Evolutionary conservation across 148 eudicot genomes (phyloP).

Genomic region (Cornus kousa): DNA sequence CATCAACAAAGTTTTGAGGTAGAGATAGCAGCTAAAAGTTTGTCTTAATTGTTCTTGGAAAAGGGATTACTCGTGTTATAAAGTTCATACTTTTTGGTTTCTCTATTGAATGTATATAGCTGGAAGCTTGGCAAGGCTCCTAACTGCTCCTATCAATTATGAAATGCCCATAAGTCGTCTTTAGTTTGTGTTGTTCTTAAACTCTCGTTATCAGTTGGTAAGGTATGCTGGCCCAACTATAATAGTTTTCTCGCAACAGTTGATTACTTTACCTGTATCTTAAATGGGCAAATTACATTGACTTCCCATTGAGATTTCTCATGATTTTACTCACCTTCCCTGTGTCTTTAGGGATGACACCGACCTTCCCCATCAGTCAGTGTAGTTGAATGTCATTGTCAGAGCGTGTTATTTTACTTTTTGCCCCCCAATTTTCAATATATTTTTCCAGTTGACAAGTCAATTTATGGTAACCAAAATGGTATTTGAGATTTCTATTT

Average conservation of each 20-base stretch:
- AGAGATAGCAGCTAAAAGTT: slow-evolving; percentile 9
- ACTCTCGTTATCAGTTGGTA: not conserved
- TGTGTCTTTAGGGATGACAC: too few relatives aligned
- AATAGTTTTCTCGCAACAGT: not conserved
- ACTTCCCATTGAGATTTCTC: too few relatives aligned
- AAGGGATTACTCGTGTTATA: not conserved
- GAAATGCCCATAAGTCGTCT: not conserved
- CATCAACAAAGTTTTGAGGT: slow-evolving; percentile 94
- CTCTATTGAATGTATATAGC: not conserved
- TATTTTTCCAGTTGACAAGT: too few relatives aligned
- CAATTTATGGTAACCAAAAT: too few relatives aligned
- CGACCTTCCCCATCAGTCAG: too few relatives aligned
- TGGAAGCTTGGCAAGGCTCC: not conserved
- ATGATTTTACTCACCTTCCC: too few relatives aligned
- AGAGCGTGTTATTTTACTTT: too few relatives aligned
- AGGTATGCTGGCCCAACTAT: not conserved
- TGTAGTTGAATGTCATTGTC: too few relatives aligned
- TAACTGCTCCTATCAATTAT: not conserved
- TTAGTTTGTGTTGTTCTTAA: not conserved
- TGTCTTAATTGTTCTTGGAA: not conserved
- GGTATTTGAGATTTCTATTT: too few relatives aligned
- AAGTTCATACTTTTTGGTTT: not conserved
- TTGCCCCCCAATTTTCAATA: too few relatives aligned
- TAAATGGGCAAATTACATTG: too few relatives aligned
- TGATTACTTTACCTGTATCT: not conserved